Percentiles rank a stretch among this genome's conserved stretches.
Conservation (phyloP, 2,329 filamentous ascomycete species). For the Penicillium decumbens region DNA sequence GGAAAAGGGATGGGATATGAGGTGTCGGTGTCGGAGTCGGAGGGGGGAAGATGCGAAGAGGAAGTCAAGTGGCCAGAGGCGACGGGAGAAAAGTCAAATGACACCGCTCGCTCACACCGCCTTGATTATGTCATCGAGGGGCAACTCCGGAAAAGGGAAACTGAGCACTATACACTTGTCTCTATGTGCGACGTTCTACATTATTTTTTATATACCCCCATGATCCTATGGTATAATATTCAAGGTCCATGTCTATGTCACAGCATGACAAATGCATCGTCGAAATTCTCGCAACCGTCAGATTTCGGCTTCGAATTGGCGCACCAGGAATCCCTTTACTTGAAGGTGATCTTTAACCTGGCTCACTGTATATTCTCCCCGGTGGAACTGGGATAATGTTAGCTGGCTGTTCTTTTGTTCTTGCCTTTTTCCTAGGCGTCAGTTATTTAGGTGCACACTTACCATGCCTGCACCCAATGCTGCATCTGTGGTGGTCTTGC, state of each 20-base stretch:
- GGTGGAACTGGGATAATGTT: slow-evolving; percentile 62
- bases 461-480: slow-evolving; percentile 91
- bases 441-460: slow-evolving; percentile 36
- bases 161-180: not conserved
- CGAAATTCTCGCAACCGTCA: slow-evolving; percentile 1
- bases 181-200: no score
- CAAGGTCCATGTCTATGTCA: not conserved
- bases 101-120: slow-evolving; percentile 17
- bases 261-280: not conserved
- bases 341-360: slow-evolving; percentile 84
- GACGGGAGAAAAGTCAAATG: slow-evolving; percentile 19
- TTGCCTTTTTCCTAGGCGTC: no score
- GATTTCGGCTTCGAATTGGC: slow-evolving; percentile 61
- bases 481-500: slow-evolving; percentile 79
- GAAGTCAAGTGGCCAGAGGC: slow-evolving; percentile 7
- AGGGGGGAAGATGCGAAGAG: slow-evolving; percentile 1
- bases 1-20: not conserved
- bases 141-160: not conserved
- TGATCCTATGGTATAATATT: not conserved
- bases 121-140: slow-evolving; percentile 1
- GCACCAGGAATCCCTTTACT: slow-evolving; percentile 68
- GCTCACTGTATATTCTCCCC: slow-evolving; percentile 88
- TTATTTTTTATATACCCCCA: not conserved
- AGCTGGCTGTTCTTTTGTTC: not conserved
- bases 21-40: not conserved